A percentile compares a stretch with the other conserved stretches of the same genome.
Conservation (phyloP, 2,329 filamentous ascomycete species). For the Pseudocercospora ulei region DNA sequence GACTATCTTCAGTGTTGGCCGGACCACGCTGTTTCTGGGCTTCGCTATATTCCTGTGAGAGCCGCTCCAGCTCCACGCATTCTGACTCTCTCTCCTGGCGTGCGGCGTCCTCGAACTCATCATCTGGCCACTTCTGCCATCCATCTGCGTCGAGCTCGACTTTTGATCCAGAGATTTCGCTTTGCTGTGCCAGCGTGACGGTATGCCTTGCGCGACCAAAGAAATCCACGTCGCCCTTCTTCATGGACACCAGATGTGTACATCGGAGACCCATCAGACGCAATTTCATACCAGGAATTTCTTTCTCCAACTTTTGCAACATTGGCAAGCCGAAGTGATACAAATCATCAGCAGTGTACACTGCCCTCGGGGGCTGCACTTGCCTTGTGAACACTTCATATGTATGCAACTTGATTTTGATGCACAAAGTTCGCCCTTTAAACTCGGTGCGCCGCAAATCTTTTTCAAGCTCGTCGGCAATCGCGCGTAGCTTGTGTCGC, state of each 20-base stretch:
- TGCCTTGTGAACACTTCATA: conserved; percentile 88
- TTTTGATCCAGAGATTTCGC: conserved; percentile 31
- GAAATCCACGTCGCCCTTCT: conserved; percentile 69
- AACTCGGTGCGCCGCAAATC: conserved; percentile 70
- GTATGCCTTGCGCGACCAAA: conserved; percentile 49
- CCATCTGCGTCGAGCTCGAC: conserved; percentile 41
- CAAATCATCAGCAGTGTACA: conserved; percentile 66
- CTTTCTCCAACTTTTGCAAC: conserved; percentile 70
- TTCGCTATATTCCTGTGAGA: conserved; percentile 50
- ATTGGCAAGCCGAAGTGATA: conserved; percentile 76
- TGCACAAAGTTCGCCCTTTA: conserved; percentile 79
- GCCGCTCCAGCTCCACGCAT: conserved; percentile 51
- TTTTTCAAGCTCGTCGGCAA: conserved; percentile 75
- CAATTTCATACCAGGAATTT: conserved; percentile 67
- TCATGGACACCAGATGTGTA: conserved; percentile 76
- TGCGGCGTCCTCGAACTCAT: conserved; percentile 54
- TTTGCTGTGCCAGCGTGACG: conserved; percentile 25
- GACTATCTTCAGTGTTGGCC: no score
- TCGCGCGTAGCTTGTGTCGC: conserved; percentile 66
- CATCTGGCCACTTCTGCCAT: conserved; percentile 61
- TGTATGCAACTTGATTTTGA: conserved; percentile 90
- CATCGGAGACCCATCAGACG: conserved; percentile 82
- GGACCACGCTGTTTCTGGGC: conserved; percentile 17
- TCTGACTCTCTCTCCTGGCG: conserved; percentile 52
- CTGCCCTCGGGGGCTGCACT: conserved; percentile 59